Evolutionary conservation across 129 eudicot species (phyloP).

Genomic region (sunflower (Helianthus annuus)): DNA sequence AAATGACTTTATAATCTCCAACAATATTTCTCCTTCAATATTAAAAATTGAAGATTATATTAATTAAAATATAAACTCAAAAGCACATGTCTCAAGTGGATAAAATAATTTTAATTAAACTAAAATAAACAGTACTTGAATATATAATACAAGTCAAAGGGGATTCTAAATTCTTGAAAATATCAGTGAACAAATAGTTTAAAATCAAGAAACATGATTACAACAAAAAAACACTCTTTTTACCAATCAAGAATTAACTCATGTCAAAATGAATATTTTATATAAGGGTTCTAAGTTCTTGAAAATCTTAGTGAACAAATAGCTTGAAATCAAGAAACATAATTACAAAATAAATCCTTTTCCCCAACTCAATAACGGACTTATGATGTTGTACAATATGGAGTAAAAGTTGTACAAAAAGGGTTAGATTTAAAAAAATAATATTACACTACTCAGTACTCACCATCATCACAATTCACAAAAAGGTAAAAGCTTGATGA

Average conservation of each 20-base stretch:
- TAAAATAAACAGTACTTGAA: no score
- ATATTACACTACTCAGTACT: neutral
- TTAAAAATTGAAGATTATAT: conserved; percentile 9
- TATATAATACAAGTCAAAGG: no score
- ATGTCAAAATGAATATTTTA: neutral
- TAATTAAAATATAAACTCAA: no score
- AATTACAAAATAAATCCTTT: conserved; percentile 7
- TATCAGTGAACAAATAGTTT: no score
- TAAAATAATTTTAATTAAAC: no score
- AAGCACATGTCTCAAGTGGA: no score
- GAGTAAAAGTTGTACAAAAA: conserved; percentile 23
- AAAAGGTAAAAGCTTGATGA: conserved; percentile 46
- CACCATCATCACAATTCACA: conserved; percentile 76
- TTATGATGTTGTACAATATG: conserved; percentile 15
- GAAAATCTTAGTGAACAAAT: conserved; percentile 17
- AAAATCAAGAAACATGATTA: no score
- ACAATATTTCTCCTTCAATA: conserved; percentile 60
- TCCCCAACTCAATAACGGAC: neutral
- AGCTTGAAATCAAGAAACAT: conserved; percentile 30
- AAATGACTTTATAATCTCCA: conserved; percentile 95
- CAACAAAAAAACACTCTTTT: neutral
- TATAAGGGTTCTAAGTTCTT: conserved; percentile 10
- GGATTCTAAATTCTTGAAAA: no score
- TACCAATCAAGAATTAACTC: no score
- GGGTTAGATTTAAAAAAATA: neutral